Base-by-base conservation (phyloP, 148 eudicot genomes). In the Diospyros lotus region DNA sequence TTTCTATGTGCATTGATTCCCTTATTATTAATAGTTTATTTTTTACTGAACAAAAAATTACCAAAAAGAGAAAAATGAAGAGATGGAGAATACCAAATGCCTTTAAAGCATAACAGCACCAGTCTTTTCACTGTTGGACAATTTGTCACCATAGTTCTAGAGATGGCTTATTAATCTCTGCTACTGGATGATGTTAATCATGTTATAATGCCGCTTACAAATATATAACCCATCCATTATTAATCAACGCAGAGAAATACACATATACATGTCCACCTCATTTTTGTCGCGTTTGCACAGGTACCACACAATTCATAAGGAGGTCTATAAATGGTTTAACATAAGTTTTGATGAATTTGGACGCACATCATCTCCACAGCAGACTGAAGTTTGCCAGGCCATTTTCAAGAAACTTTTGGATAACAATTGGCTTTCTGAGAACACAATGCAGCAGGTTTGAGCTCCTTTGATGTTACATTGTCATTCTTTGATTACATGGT, bases 261-360 rank as follows among this genome's bases (percentile, higher is more conserved):
- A 28, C 28, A 28, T 28, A 28, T 28, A 28, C 28, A 28, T 28
- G 28, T 28, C 58, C 28, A 10, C 45, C 63, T 68, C 55, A 9
- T 51, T 62, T 63, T 13, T 53, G 28, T 39, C 48, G 28, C 40
- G 3, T 43, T 73, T 80, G 77, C 63, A 28, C 28, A 94, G 98
- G 65, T 94, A 94, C 78, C 93, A 94, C 69, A 93, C 90, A 15
- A 94, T 94, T 85, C 98, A 94, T 73, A 89, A 79, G 76, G 87
- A 89, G 62, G 92, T 94, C 1, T 94, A 94, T 79, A 85, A 94
- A 1, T 94, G 98, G 98, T 94, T 94, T 76, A 73, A 87, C 72
- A 94, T 94, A 71, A 83, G 87, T 76, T 94, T 91, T 77, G 97
- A 94, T 77, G 83, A 89, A 75, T 94, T 94, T 77, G 98, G 98